Evolutionary conservation across 1,139 yeast genomes (phyloP).

Genomic region (Pneumocystis sp.): DNA sequence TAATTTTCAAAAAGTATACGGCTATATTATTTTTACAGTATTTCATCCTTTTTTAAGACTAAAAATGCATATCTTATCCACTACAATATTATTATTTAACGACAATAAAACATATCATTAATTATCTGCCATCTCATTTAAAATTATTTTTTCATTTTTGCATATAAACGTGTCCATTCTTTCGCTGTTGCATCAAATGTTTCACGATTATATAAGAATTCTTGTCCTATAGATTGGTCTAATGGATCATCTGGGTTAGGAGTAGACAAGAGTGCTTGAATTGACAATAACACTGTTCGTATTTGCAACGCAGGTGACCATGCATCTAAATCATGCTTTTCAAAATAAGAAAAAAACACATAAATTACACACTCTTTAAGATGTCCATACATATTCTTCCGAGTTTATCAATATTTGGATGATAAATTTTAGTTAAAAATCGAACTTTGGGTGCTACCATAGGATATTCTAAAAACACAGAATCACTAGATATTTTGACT

Average conservation of each 20-base stretch:
- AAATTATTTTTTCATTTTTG: slow-evolving; percentile 32
- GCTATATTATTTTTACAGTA: neutral
- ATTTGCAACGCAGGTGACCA: slow-evolving; percentile 99
- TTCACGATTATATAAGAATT: slow-evolving; percentile 27
- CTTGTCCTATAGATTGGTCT: slow-evolving; percentile 73
- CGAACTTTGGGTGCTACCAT: slow-evolving; percentile 19
- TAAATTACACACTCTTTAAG: slow-evolving; percentile 46
- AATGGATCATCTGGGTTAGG: slow-evolving; percentile 98
- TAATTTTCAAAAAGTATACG: neutral
- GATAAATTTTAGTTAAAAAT: slow-evolving; percentile 85
- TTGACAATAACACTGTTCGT: slow-evolving; percentile 78
- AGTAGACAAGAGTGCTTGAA: slow-evolving; percentile 85
- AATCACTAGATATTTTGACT: slow-evolving; percentile 38
- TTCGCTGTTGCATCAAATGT: slow-evolving; percentile 11
- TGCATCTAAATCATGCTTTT: slow-evolving; percentile 26
- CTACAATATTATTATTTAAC: neutral
- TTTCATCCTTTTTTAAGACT: neutral
- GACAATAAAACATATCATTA: neutral
- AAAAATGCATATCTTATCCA: neutral
- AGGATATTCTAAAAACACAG: slow-evolving; percentile 73
- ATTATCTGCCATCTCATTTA: neutral
- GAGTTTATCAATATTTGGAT: slow-evolving; percentile 87
- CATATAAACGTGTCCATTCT: slow-evolving; percentile 16
- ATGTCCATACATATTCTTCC: slow-evolving; percentile 95
- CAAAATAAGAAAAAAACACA: neutral